These are phyloP conservation scores for Sphaerobolus stellatus DNA, from an alignment of 1,284 basidiomycete species.

Conservation along the genomic window DNA sequence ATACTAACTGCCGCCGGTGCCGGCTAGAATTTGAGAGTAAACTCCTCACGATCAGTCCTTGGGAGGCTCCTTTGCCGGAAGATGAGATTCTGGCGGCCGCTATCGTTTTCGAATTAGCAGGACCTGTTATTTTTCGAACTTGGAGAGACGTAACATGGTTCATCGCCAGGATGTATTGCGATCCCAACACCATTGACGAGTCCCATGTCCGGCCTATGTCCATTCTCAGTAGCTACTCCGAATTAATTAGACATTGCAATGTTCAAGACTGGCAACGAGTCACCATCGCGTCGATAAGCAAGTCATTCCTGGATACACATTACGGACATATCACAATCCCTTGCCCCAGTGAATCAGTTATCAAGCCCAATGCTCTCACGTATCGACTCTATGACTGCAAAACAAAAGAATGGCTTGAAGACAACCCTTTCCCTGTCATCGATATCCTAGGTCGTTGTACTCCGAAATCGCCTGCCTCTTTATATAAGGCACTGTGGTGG, in stretches of 20 bases:
- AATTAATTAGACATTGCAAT: constrained; percentile 36
- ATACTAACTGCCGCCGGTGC: constrained; percentile 26
- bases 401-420: constrained; percentile 12
- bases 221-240: constrained; percentile 19
- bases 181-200: background rate
- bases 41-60: constrained; percentile 34
- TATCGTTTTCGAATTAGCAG: constrained; percentile 46
- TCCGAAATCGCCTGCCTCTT: constrained; percentile 30
- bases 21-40: constrained; percentile 19
- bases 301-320: no score
- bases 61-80: constrained; percentile 52
- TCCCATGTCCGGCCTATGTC: background rate
- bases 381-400: background rate
- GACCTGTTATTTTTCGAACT: constrained; percentile 38
- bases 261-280: no score
- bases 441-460: constrained; percentile 29
- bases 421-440: constrained; percentile 13
- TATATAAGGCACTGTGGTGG: constrained; percentile 40
- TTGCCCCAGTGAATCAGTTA: constrained; percentile 19
- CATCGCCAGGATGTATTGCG: constrained; percentile 25
- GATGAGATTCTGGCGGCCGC: constrained; percentile 22
- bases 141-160: constrained; percentile 46
- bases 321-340: no score
- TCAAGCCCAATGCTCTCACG: background rate
- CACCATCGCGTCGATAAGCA: no score